Evolutionary conservation across 148 eudicot genomes (phyloP), one percentile per base, ranked within the genome.

Genomic region (Limonium bicolor): DNA sequence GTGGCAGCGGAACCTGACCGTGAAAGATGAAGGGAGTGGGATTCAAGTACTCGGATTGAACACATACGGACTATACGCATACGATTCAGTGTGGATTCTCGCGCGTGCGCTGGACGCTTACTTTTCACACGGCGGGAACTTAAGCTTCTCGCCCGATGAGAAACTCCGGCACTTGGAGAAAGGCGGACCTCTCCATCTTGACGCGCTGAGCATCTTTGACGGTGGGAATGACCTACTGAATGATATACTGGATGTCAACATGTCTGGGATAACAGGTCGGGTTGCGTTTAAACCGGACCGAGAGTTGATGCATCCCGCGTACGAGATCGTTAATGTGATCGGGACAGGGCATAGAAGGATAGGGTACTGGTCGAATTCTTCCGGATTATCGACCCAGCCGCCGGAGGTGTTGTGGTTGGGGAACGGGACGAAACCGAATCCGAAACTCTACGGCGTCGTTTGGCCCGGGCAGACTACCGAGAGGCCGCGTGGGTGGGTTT

Each of bases 401-500:
- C 95, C 95, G 1, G 83, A 72, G 39, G 60, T 33, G 18, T 53
- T 77, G 25, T 54, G 53, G 48, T 36, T 62, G 2, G 43, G 55
- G 15, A 74, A 74, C 23, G 58, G 23, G 20, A 74, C 93, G 5
- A 63, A 58, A 32, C 48, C 70, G 30, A 63, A 30, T 35, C 68
- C 62, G 51, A 50, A 56, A 9, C 54, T 85, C 4, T n/a, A 21
- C 14, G 13, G 10, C 10, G 83, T 72, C 15, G 39, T 85, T 8
- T 85, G 92, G 95, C 92, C 95, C 4, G 92, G 95, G 17, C 30
- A 50, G 43, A 72, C 71, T 10, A 18, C 61, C 13, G 46, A 41
- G 16, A 74, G 48, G 55, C 95, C 95, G 23, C 77, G 80, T 5
- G 95, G 95, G 20, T 80, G 95, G 92, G 78, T 71, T 59, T 80